A percentile compares a stretch with the other conserved stretches of the same genome.
phyloP scores from a whole-genome alignment of 805 yeast genomes.

The Saccharomyces paradoxus region DNA sequence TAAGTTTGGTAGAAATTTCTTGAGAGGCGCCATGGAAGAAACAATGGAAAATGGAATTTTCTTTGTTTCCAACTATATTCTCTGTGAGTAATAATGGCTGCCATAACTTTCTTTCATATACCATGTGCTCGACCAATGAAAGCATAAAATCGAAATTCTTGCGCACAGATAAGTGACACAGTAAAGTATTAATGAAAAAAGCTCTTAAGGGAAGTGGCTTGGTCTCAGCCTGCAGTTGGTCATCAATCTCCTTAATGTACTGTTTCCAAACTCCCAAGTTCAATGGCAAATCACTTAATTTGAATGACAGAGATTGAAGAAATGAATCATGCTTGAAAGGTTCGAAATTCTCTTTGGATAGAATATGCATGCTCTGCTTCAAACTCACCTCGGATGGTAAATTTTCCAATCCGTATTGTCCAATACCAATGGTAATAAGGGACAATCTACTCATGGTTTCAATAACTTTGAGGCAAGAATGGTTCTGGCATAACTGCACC shows the following conservation, averaged over 20 bases:
- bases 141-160: slow-evolving; percentile 9
- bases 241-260: background rate
- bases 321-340: background rate
- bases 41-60: slow-evolving; percentile 10
- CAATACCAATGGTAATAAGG: background rate
- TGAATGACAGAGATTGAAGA: background rate
- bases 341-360: background rate
- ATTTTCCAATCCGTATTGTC: background rate
- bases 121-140: slow-evolving; percentile 8
- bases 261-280: background rate
- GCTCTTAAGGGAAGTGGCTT: slow-evolving; percentile 5
- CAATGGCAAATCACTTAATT: background rate
- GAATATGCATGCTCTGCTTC: background rate
- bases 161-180: slow-evolving; percentile 6
- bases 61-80: slow-evolving; percentile 2
- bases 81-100: slow-evolving; percentile 7
- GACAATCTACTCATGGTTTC: background rate
- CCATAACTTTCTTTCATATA: slow-evolving; percentile 5
- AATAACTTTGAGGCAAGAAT: slow-evolving; percentile 8
- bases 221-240: background rate
- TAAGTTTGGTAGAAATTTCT: slow-evolving; percentile 9
- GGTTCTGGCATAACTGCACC: slow-evolving; percentile 10
- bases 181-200: slow-evolving; percentile 7
- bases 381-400: background rate
- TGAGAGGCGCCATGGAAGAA: slow-evolving; percentile 10